phyloP scores from a whole-genome alignment of 441 rosid genomes.

The Syzygium malaccense region DNA sequence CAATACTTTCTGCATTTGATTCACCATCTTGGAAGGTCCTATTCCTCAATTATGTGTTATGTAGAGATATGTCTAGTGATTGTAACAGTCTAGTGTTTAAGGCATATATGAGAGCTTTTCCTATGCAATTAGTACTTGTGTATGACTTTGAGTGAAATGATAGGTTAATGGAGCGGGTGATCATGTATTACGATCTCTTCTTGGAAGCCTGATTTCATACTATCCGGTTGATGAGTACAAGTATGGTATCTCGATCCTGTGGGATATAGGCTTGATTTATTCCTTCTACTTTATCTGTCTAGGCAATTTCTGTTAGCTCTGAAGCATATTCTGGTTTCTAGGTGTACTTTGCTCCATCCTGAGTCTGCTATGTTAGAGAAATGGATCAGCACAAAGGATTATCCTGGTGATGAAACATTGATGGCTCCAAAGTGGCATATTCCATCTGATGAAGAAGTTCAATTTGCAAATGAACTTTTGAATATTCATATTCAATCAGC shows the following conservation, averaged over 20 bases:
- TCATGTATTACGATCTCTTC: conserved; percentile 89
- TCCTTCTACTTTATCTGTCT: conserved; percentile 1
- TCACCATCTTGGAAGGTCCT: conserved; percentile 97
- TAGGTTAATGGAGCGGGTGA: conserved; percentile 98
- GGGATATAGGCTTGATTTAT: neutral
- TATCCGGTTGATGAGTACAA: conserved; percentile 92
- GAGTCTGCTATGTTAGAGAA: conserved; percentile 76
- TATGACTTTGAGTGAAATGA: conserved; percentile 2
- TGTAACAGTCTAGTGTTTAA: neutral
- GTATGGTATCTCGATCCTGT: conserved; percentile 33
- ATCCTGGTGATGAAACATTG: conserved; percentile 38
- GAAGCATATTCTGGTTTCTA: conserved; percentile 25
- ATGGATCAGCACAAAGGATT: conserved; percentile 95
- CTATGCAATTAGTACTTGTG: neutral
- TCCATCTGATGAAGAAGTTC: conserved; percentile 79
- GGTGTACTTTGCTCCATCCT: conserved; percentile 81
- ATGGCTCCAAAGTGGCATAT: conserved; percentile 84
- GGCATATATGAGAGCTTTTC: neutral
- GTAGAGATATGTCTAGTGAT: neutral
- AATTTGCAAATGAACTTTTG: conserved; percentile 95
- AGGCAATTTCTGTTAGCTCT: neutral
- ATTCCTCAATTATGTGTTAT: neutral
- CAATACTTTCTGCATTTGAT: conserved; percentile 78
- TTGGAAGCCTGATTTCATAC: conserved; percentile 86
- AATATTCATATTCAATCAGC: conserved; percentile 89